These are phyloP conservation scores for Madurella fahalii DNA, from an alignment of 2,329 filamentous ascomycete genomes.

Conservation along the genomic window DNA sequence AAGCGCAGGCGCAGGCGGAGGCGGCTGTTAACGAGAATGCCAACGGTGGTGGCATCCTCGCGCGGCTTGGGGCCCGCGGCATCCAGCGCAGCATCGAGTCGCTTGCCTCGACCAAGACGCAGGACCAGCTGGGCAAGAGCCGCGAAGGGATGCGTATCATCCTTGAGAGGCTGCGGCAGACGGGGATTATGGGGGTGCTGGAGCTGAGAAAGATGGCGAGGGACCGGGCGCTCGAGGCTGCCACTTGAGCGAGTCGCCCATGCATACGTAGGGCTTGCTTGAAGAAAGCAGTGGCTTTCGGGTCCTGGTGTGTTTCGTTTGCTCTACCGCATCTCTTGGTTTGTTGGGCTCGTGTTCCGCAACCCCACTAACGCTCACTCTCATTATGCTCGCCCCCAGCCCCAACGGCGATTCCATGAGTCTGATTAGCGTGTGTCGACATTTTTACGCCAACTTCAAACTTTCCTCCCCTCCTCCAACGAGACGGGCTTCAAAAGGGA, in stretches of 20 bases:
- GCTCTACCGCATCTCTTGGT: not conserved
- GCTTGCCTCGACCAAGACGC: slow-evolving; percentile 71
- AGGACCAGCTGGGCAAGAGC: slow-evolving; percentile 74
- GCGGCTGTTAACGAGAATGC: slow-evolving; percentile 35
- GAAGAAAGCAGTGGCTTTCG: not conserved
- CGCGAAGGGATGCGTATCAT: slow-evolving; percentile 81
- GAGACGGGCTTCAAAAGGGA: slow-evolving; percentile 6
- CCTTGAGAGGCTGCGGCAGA: slow-evolving; percentile 62
- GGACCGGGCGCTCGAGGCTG: slow-evolving; percentile 27
- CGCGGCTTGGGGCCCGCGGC: slow-evolving; percentile 62
- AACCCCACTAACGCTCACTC: not conserved
- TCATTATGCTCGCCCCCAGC: not conserved
- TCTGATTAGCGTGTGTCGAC: not conserved
- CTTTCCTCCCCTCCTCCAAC: not conserved
- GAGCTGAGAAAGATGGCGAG: slow-evolving; percentile 48
- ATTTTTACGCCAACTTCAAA: not conserved
- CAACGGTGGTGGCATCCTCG: slow-evolving; percentile 49
- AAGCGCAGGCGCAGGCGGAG: slow-evolving; percentile 27
- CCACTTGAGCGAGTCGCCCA: not conserved
- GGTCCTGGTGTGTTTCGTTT: not conserved
- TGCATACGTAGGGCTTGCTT: not conserved
- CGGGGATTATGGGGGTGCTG: slow-evolving; percentile 54
- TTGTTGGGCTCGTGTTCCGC: not conserved
- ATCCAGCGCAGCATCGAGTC: slow-evolving; percentile 76
- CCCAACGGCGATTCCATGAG: not conserved